These are phyloP conservation scores for Cladosporium oxysporum DNA, from an alignment of 2,329 filamentous ascomycete genomes.

Conservation along the genomic window DNA sequence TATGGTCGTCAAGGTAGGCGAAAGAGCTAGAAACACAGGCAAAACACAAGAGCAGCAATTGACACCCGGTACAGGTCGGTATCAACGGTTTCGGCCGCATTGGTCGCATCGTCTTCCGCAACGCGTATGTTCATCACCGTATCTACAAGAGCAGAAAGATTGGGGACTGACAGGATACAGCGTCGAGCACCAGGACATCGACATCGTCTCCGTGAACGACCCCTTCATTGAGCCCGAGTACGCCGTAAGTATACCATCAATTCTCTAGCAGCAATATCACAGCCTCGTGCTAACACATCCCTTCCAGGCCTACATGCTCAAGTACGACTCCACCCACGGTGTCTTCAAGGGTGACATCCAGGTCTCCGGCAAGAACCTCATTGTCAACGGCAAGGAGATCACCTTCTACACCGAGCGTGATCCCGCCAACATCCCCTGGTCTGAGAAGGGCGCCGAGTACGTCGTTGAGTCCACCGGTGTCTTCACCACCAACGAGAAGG, in stretches of 20 bases:
- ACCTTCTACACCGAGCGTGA: slow-evolving; percentile 93
- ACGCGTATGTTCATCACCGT: slow-evolving; percentile 64
- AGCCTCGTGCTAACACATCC: background rate
- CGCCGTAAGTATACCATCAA: slow-evolving; percentile 69
- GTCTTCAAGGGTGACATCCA: slow-evolving; percentile 90
- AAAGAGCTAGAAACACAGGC: slow-evolving; percentile 8
- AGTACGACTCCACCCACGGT: slow-evolving; percentile 98
- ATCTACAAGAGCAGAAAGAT: background rate
- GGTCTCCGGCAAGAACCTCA: slow-evolving; percentile 70
- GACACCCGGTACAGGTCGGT: slow-evolving; percentile 68
- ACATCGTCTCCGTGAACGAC: slow-evolving; percentile 97
- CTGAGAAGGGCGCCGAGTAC: slow-evolving; percentile 83
- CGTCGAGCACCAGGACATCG: slow-evolving; percentile 82
- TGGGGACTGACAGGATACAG: slow-evolving; percentile 43
- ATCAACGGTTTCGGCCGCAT: slow-evolving; percentile 99
- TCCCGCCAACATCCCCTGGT: slow-evolving; percentile 88
- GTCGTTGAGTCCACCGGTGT: slow-evolving; percentile 97
- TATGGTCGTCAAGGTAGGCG: slow-evolving; percentile 51
- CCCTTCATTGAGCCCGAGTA: slow-evolving; percentile 98
- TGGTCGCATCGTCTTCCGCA: slow-evolving; percentile 98
- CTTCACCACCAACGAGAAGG: slow-evolving; percentile 98
- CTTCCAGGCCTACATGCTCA: slow-evolving; percentile 93
- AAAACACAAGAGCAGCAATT: slow-evolving; percentile 22
- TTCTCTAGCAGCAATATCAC: background rate
- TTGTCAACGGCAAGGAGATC: slow-evolving; percentile 92